Percentiles rank a stretch among this genome's conserved stretches.
These are phyloP conservation scores for Cutaneotrichosporon dermatis DNA, from an alignment of 1,284 basidiomycete species.

Conservation along the genomic window DNA sequence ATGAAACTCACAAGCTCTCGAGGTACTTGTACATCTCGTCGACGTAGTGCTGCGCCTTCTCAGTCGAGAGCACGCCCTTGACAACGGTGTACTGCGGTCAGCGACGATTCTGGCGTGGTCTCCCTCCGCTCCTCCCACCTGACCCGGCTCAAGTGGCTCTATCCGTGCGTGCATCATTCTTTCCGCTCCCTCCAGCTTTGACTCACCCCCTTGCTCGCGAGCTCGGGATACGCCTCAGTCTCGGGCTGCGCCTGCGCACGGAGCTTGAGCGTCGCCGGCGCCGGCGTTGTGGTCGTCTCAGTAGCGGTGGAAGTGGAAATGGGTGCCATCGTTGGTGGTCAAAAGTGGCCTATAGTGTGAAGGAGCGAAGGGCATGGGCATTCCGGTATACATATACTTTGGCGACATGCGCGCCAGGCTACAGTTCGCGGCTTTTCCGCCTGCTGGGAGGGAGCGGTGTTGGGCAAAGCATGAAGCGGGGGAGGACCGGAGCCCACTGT, in stretches of 20 bases:
- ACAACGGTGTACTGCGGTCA: constrained; percentile 41
- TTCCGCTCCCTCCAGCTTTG: background rate
- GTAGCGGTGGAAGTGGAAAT: constrained; percentile 2
- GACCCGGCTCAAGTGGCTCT: too few species aligned
- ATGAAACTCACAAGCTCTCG: constrained; percentile 28
- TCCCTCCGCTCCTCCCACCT: too few species aligned
- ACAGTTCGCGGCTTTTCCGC: too few species aligned
- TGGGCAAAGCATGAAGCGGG: too few species aligned
- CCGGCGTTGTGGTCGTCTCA: background rate
- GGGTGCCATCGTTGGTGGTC: background rate
- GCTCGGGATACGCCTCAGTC: constrained; percentile 22
- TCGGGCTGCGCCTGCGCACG: constrained; percentile 9
- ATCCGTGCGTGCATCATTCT: too few species aligned
- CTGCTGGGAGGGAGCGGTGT: too few species aligned
- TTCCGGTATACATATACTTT: too few species aligned
- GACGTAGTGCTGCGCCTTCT: constrained; percentile 37
- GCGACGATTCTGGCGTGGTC: background rate
- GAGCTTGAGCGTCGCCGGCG: constrained; percentile 22
- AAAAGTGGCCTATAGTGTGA: too few species aligned
- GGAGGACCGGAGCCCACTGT: too few species aligned
- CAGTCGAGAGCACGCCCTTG: constrained; percentile 34
- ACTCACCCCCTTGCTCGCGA: constrained; percentile 30
- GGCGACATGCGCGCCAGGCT: too few species aligned
- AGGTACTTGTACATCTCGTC: constrained; percentile 43
- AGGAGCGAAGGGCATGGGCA: too few species aligned